phyloP scores from a whole-genome alignment of 2,329 filamentous ascomycete genomes.

The Venturia asperata region DNA sequence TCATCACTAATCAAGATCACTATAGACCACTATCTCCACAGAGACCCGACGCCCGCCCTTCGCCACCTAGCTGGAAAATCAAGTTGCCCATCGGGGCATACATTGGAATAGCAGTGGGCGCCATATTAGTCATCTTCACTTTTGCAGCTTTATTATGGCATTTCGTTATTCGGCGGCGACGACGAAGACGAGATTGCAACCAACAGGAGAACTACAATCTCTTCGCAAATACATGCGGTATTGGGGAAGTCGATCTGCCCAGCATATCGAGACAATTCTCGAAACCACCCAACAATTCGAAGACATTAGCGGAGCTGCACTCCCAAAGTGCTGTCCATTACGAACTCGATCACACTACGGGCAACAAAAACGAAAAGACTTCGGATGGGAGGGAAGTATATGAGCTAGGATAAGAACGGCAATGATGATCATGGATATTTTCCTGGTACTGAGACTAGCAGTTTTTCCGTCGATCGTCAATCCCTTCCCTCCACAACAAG shows the following conservation, averaged over 20 bases:
- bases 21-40: neutral
- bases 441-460: neutral
- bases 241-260: neutral
- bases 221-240: neutral
- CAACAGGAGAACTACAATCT: neutral
- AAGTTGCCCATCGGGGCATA: constrained; percentile 3
- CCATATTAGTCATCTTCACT: neutral
- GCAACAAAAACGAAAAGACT: neutral
- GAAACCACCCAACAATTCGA: neutral
- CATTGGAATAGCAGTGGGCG: constrained; percentile 3
- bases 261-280: neutral
- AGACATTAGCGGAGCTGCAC: neutral
- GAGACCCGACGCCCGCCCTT: neutral
- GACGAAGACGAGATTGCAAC: neutral
- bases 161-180: neutral
- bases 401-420: neutral
- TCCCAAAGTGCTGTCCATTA: neutral
- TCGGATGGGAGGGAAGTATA: neutral
- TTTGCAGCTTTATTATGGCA: neutral
- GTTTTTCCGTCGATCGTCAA: neutral
- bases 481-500: neutral
- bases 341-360: neutral
- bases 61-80: neutral
- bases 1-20: neutral
- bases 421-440: neutral